Base-by-base conservation (phyloP, 2,329 filamentous ascomycete genomes). In the Sphaerulina vaccinii region DNA sequence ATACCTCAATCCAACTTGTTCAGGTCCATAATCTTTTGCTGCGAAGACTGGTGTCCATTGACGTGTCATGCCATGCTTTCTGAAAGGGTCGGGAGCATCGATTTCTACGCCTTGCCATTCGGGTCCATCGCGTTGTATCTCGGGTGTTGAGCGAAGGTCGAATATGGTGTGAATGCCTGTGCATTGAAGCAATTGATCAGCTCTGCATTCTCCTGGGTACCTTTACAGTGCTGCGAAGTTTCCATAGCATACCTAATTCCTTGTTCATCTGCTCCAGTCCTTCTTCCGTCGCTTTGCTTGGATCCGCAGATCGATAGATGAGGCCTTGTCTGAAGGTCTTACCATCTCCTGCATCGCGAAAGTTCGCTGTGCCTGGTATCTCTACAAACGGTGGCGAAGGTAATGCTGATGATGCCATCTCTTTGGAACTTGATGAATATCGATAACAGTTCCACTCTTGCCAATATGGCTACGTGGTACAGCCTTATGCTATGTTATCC, bases 301-400 rank as follows among this genome's bases (percentile, higher is more conserved):
- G 82, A 59, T 89, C 85, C 2, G 84, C 87, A 42, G 83, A 83
- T 51, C 88, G 84, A 70, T 82, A 91, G 51, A 87, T 71, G 23
- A 83, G 63, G 24, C 76, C 75, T 18, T 71, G 71, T 21, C 79
- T 77, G 54, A 87, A 58, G 8, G 50, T 65, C 49, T 45, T 64
- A 61, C 42, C 70, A 47, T 58, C 44, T 57, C 84, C 82, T 21
- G 86, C 71, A 65, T 87, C 84, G 49, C 86, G 79, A 65, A 89
- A 84, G 70, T 90, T 89, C 56, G 74, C 75, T 29, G 88, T 75
- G 16, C 84, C 84, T 2, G 76, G 70, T 27, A 86, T 71, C 47
- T 62, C 52, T 27, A 68, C 50, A 60, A 69, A 73, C 13, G 71
- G 64, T 5, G 70, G 66, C 6, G 60, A 62, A 13, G 57, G 60